Conservation (phyloP, 257 asterid species). For the Asclepias syriaca region DNA sequence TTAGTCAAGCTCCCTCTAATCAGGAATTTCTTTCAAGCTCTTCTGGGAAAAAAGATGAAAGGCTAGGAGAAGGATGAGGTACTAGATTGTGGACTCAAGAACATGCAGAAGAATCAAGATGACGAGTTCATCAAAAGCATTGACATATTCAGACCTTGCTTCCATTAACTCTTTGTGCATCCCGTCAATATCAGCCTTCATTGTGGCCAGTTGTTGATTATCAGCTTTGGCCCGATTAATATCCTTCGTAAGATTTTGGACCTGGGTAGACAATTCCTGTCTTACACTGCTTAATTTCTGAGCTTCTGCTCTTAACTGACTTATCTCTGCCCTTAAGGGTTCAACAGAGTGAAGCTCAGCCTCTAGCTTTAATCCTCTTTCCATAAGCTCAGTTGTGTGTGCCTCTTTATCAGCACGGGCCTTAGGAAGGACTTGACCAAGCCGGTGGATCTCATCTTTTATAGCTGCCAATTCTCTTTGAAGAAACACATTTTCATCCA, state of each 20-base stretch:
- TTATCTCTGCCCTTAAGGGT: slow-evolving; percentile 59
- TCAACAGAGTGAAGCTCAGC: slow-evolving; percentile 63
- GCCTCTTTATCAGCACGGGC: slow-evolving; percentile 68
- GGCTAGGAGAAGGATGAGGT: not conserved
- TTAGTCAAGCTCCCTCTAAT: not conserved
- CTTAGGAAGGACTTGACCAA: slow-evolving; percentile 63
- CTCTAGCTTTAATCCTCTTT: slow-evolving; percentile 68
- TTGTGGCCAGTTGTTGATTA: slow-evolving; percentile 50
- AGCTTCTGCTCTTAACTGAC: slow-evolving; percentile 55
- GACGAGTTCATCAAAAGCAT: not conserved
- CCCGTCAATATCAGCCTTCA: slow-evolving; percentile 67
- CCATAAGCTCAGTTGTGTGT: slow-evolving; percentile 68
- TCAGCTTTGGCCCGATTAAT: slow-evolving; percentile 46
- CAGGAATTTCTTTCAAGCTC: not conserved
- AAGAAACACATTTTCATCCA: slow-evolving; percentile 80
- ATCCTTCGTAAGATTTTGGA: slow-evolving; percentile 64
- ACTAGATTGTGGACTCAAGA: not conserved
- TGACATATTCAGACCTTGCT: slow-evolving; percentile 47
- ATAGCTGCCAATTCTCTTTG: slow-evolving; percentile 71
- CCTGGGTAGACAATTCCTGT: slow-evolving; percentile 61
- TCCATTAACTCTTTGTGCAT: slow-evolving; percentile 65
- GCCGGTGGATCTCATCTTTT: slow-evolving; percentile 73
- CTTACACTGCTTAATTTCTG: slow-evolving; percentile 51
- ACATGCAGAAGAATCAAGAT: not conserved
- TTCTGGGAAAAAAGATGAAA: not conserved